phyloP scores from a whole-genome alignment of 768 basidiomycete genomes.

The Xanthoconium stramineum region DNA sequence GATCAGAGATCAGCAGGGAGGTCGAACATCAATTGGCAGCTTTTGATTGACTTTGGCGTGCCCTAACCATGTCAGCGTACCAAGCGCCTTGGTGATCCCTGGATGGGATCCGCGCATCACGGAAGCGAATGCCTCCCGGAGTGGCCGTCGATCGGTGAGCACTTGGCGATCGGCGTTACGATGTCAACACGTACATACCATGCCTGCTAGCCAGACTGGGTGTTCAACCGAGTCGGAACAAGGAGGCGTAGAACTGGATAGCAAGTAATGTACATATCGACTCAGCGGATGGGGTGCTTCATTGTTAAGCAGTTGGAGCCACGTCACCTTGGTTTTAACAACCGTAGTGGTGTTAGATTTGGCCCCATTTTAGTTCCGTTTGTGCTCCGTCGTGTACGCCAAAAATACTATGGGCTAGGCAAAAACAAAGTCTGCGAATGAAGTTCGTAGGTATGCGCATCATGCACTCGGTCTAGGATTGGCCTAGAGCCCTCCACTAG shows the following conservation, averaged over 20 bases:
- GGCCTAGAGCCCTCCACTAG: neutral
- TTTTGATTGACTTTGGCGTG: neutral
- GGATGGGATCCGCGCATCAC: neutral
- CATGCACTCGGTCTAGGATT: neutral
- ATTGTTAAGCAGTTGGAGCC: neutral
- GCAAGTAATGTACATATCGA: neutral
- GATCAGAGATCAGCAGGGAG: neutral
- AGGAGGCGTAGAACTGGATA: neutral
- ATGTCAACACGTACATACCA: neutral
- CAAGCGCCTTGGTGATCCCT: neutral
- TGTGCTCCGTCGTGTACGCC: no score
- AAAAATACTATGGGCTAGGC: no score
- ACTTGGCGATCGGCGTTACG: neutral
- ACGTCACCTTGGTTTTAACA: no score
- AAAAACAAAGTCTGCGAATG: no score
- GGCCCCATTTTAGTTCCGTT: no score
- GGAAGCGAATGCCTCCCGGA: neutral
- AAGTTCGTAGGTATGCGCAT: neutral
- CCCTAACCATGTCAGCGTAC: neutral
- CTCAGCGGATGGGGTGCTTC: neutral
- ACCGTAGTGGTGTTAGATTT: no score
- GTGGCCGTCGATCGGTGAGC: no score
- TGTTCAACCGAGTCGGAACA: no score
- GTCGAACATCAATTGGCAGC: conserved; percentile 2
- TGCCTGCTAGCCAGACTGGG: neutral